These are phyloP conservation scores for Hypoxylon sp. DNA, from an alignment of 2,329 filamentous ascomycete species.

Conservation along the genomic window DNA sequence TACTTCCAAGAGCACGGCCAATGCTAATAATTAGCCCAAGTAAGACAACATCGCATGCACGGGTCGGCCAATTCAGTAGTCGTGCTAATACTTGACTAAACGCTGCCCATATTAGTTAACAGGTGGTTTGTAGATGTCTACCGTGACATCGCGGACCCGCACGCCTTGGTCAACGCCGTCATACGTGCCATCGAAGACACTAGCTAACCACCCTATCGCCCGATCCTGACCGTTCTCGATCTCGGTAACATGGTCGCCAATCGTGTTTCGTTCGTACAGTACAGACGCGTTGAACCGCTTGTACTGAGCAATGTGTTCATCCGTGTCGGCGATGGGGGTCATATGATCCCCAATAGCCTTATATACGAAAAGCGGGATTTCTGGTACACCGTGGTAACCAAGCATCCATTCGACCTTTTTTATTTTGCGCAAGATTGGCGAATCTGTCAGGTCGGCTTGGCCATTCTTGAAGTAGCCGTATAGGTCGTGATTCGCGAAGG, in stretches of 20 bases:
- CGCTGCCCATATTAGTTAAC: background rate
- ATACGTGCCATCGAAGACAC: constrained; percentile 38
- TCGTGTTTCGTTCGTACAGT: constrained; percentile 52
- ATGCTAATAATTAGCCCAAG: no score
- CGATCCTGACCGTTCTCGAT: constrained; percentile 34
- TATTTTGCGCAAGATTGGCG: constrained; percentile 45
- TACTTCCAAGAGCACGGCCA: no score
- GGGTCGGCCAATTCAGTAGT: background rate
- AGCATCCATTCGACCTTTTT: constrained; percentile 48
- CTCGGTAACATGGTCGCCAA: constrained; percentile 57
- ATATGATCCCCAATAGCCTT: constrained; percentile 63
- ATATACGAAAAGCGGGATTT: constrained; percentile 63
- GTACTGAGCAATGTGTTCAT: constrained; percentile 60
- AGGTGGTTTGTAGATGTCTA: constrained; percentile 24
- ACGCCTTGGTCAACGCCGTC: constrained; percentile 7
- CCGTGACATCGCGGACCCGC: constrained; percentile 32
- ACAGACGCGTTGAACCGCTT: constrained; percentile 38
- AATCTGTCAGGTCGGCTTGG: constrained; percentile 38
- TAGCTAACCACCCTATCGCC: constrained; percentile 35
- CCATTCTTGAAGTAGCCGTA: constrained; percentile 20
- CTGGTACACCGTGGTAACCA: constrained; percentile 56
- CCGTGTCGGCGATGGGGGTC: constrained; percentile 58
- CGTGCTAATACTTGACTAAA: background rate
- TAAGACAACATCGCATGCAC: background rate
- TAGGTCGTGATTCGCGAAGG: constrained; percentile 49